These are phyloP conservation scores for barley (Hordeum vulgare) DNA, from an alignment of 176 grass and related monocot species.

Conservation along the genomic window DNA sequence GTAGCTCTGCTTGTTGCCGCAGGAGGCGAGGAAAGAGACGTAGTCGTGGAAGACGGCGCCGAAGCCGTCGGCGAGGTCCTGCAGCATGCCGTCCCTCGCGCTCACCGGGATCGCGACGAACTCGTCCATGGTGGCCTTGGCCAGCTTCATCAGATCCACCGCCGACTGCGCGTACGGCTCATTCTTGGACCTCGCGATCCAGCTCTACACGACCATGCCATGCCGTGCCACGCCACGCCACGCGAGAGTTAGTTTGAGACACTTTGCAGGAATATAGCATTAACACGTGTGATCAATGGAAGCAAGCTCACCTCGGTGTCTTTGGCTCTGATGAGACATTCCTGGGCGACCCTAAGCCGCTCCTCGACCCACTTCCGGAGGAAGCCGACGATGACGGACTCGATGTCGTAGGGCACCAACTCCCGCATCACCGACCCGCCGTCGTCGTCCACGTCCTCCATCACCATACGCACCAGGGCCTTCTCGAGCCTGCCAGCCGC, in stretches of 20 bases:
- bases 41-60: conserved; percentile 61
- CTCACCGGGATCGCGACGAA: conserved; percentile 75
- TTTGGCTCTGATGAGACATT: conserved; percentile 62
- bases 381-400: conserved; percentile 49
- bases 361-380: conserved; percentile 78
- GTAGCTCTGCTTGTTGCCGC: conserved; percentile 74
- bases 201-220: conserved; percentile 41
- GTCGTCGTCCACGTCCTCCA: conserved; percentile 58
- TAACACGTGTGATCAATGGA: background rate
- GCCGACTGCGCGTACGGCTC: conserved; percentile 76
- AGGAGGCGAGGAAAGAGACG: conserved; percentile 69
- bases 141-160: conserved; percentile 78
- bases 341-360: conserved; percentile 55
- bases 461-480: conserved; percentile 55
- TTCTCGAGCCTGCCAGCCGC: conserved; percentile 74
- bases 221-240: background rate
- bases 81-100: conserved; percentile 59
- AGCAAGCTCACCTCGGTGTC: conserved; percentile 61
- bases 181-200: conserved; percentile 64
- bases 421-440: conserved; percentile 44
- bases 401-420: conserved; percentile 67
- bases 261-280: background rate
- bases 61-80: conserved; percentile 61
- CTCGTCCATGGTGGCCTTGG: conserved; percentile 69
- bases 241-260: background rate